Conservation (phyloP, 169 alveolate species). For the Neospora caninum region DNA sequence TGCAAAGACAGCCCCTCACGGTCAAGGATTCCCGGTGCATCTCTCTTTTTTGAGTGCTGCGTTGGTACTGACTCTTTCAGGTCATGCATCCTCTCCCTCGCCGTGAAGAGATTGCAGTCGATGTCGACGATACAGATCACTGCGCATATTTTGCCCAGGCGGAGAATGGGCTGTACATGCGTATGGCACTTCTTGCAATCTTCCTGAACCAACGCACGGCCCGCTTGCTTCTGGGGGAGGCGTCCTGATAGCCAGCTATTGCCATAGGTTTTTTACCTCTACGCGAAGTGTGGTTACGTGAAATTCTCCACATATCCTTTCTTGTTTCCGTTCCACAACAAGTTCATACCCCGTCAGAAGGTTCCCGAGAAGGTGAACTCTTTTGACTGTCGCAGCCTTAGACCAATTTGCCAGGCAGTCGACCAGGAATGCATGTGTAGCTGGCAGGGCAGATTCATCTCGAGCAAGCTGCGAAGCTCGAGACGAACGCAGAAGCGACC, state of each 20-base stretch:
- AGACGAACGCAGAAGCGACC: no score
- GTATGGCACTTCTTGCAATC: slow-evolving; percentile 86
- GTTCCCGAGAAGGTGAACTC: no score
- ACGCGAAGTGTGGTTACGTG: background rate
- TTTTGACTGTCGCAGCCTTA: no score
- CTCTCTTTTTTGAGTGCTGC: no score
- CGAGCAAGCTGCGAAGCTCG: no score
- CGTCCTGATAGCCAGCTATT: background rate
- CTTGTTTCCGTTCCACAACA: no score
- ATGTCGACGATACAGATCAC: slow-evolving; percentile 76
- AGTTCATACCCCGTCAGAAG: no score
- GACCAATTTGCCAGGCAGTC: no score
- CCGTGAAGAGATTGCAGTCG: slow-evolving; percentile 79
- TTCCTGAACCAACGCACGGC: slow-evolving; percentile 35
- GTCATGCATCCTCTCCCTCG: slow-evolving; percentile 88
- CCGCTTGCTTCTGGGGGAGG: background rate
- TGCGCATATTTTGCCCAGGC: slow-evolving; percentile 85
- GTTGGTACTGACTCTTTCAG: slow-evolving; percentile 46
- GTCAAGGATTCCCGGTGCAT: no score
- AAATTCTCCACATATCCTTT: background rate
- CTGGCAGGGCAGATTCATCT: no score
- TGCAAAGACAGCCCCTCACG: no score
- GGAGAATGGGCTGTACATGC: slow-evolving; percentile 83
- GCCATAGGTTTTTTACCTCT: background rate
- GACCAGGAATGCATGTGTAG: no score